These are phyloP conservation scores for Debaryomyces maramus DNA, from an alignment of 805 yeast genomes.

Conservation along the genomic window DNA sequence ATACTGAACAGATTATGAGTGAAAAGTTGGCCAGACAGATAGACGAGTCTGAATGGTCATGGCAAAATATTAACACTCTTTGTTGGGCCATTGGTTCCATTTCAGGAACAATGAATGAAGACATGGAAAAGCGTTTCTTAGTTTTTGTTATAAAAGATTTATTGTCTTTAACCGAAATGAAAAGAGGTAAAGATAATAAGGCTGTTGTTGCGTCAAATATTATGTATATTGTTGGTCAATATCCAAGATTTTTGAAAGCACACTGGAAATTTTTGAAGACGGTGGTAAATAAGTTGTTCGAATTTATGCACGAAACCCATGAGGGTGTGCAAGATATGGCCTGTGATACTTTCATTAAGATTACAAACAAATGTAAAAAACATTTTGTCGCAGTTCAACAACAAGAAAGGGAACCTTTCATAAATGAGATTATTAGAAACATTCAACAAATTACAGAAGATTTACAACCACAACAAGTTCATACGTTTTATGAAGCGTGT, in stretches of 20 bases:
- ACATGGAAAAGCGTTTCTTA: conserved; percentile 90
- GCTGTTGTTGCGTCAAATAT: conserved; percentile 99
- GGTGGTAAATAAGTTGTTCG: conserved; percentile 91
- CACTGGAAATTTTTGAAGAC: conserved; percentile 98
- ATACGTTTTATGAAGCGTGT: conserved; percentile 96
- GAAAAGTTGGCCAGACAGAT: conserved; percentile 88
- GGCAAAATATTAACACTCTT: conserved; percentile 95
- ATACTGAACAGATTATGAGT: conserved; percentile 92
- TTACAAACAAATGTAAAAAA: conserved; percentile 90
- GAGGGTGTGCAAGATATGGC: conserved; percentile 99
- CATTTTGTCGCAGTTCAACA: conserved; percentile 89
- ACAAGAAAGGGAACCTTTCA: conserved; percentile 85
- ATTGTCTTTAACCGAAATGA: conserved; percentile 89
- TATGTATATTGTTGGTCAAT: conserved; percentile 99
- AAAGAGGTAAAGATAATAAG: conserved; percentile 95
- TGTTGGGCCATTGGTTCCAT: conserved; percentile 99
- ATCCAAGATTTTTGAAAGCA: conserved; percentile 94
- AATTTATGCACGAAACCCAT: conserved; percentile 99
- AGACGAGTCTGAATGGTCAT: conserved; percentile 98
- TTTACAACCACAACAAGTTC: conserved; percentile 95
- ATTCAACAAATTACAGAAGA: conserved; percentile 88
- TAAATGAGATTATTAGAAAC: conserved; percentile 81
- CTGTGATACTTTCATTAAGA: conserved; percentile 96
- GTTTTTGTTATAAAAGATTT: conserved; percentile 92
- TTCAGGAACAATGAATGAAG: conserved; percentile 98